phyloP scores from a whole-genome alignment of 768 basidiomycete species.

The Podaxis sp. region DNA sequence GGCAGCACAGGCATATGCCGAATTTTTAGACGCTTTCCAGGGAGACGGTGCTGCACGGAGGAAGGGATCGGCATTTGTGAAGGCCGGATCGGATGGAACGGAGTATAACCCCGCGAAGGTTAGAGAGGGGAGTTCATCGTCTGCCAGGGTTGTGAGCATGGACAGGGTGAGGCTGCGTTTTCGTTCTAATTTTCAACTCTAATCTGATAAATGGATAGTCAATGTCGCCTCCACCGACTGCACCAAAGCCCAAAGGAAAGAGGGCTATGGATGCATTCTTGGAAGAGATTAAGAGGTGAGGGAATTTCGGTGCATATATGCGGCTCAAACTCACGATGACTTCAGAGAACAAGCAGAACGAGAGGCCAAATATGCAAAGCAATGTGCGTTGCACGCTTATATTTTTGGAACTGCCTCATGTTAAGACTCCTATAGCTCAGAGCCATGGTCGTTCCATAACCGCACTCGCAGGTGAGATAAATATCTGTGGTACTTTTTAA shows the following conservation, averaged over 20 bases:
- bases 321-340: neutral
- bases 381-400: slow-evolving; percentile 36
- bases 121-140: neutral
- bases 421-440: slow-evolving; percentile 14
- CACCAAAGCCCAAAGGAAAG: slow-evolving; percentile 83
- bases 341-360: slow-evolving; percentile 89
- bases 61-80: slow-evolving; percentile 53
- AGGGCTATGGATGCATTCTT: slow-evolving; percentile 95
- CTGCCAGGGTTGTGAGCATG: neutral
- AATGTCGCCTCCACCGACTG: slow-evolving; percentile 51
- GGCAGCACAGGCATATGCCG: slow-evolving; percentile 76
- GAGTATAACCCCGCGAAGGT: slow-evolving; percentile 29
- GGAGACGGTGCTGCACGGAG: slow-evolving; percentile 55
- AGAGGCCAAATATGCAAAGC: slow-evolving; percentile 77
- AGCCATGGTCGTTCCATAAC: slow-evolving; percentile 75
- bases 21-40: slow-evolving; percentile 83
- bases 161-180: slow-evolving; percentile 15
- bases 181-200: neutral
- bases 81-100: slow-evolving; percentile 46
- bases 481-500: neutral
- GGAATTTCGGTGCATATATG: neutral
- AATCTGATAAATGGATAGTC: slow-evolving; percentile 30
- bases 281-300: slow-evolving; percentile 91
- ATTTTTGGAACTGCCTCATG: neutral
- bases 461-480: slow-evolving; percentile 59